phyloP scores from a whole-genome alignment of 495 filamentous ascomycete genomes.

The Trichoderma virens region DNA sequence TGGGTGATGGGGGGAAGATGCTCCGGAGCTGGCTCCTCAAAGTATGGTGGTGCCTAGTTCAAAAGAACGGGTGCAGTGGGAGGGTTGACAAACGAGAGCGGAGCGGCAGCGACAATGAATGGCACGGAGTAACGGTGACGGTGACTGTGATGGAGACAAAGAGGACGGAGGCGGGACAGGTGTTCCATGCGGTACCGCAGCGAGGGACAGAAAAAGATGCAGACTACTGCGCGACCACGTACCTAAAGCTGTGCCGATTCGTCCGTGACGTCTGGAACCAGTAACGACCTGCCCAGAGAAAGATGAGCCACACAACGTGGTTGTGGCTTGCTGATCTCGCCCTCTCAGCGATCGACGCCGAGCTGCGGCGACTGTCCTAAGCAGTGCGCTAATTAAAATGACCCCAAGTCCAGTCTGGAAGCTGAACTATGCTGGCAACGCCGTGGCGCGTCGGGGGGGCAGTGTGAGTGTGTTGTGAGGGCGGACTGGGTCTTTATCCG shows the following conservation, averaged over 20 bases:
- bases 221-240: conserved; percentile 3
- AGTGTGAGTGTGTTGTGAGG: not conserved
- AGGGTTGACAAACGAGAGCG: not conserved
- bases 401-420: conserved; percentile 1
- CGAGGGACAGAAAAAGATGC: conserved; percentile 1
- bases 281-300: not conserved
- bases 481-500: not conserved
- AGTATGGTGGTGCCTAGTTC: not conserved
- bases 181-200: not conserved
- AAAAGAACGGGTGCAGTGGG: not conserved
- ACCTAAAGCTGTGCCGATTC: not conserved
- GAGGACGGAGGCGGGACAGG: not conserved
- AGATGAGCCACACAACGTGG: conserved; percentile 1
- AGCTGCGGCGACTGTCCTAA: conserved; percentile 4
- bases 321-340: conserved; percentile 9
- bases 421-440: not conserved
- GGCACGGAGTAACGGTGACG: not conserved
- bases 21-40: not conserved
- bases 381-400: conserved; percentile 8
- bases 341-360: conserved; percentile 6
- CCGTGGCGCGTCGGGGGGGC: not conserved
- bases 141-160: not conserved
- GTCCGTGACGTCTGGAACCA: not conserved
- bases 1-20: not conserved
- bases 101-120: not conserved